Conservation (phyloP, 306 rosid species). For the Luffa acutangula region DNA sequence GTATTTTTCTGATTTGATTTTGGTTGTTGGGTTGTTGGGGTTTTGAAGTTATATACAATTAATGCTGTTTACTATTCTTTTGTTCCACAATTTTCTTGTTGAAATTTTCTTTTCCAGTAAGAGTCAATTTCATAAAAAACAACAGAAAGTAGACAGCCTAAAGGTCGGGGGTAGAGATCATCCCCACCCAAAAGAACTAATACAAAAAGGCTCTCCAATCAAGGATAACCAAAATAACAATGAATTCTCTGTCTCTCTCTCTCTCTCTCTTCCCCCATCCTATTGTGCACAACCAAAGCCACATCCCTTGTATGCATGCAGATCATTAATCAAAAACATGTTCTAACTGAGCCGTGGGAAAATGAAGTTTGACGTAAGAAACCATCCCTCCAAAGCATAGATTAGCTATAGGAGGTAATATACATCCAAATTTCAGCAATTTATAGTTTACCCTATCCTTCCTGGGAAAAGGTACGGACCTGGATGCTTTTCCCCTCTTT, state of each 20-base stretch:
- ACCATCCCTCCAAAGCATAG: neutral
- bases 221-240: neutral
- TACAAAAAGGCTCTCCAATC: neutral
- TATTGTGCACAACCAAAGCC: neutral
- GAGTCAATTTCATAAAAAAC: neutral
- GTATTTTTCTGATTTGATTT: neutral
- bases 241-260: neutral
- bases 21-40: neutral
- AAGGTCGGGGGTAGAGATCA: conserved; percentile 3
- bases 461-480: conserved; percentile 33
- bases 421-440: conserved; percentile 3
- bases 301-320: neutral
- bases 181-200: neutral
- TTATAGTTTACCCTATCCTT: conserved; percentile 17
- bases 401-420: neutral
- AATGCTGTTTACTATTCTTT: neutral
- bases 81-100: neutral
- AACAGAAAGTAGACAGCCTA: neutral
- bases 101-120: neutral
- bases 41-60: neutral
- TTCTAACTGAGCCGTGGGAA: neutral
- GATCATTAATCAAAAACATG: neutral
- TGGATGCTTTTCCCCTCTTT: conserved; percentile 62
- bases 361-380: neutral
- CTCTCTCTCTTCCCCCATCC: neutral